phyloP scores from a whole-genome alignment of 306 rosid species.

The Cercis canadensis region DNA sequence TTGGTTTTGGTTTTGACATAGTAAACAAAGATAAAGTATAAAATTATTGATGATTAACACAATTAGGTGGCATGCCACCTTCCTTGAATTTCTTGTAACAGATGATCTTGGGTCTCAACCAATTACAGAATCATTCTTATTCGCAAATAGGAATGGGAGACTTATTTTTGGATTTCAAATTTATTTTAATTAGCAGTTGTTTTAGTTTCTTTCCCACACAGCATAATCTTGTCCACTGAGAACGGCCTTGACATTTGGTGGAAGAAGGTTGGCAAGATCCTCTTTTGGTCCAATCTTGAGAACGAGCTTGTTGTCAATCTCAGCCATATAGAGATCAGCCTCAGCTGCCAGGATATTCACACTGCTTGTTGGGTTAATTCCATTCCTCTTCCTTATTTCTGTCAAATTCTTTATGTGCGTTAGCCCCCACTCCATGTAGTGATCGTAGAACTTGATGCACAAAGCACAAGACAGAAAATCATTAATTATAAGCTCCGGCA shows the following conservation, averaged over 20 bases:
- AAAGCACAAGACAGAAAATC: not conserved
- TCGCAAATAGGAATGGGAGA: too few relatives aligned
- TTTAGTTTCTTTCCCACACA: constrained; percentile 86
- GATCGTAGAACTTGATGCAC: constrained; percentile 68
- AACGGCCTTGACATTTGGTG: constrained; percentile 51
- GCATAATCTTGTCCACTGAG: constrained; percentile 61
- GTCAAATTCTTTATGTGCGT: constrained; percentile 47
- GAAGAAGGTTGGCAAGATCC: constrained; percentile 62
- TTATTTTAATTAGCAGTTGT: too few relatives aligned
- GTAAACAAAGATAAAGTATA: too few relatives aligned
- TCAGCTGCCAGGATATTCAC: constrained; percentile 66
- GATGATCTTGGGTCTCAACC: too few relatives aligned
- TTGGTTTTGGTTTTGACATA: too few relatives aligned
- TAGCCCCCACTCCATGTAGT: constrained; percentile 59
- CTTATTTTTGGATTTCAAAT: too few relatives aligned
- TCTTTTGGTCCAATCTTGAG: constrained; percentile 64
- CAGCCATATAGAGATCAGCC: constrained; percentile 62
- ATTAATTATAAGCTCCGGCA: too few relatives aligned
- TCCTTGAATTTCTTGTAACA: too few relatives aligned
- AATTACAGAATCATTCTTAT: too few relatives aligned
- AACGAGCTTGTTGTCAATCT: constrained; percentile 59
- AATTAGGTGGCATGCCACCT: too few relatives aligned
- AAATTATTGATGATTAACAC: too few relatives aligned
- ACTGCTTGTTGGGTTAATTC: constrained; percentile 50
- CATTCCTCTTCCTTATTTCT: constrained; percentile 59